Evolutionary conservation across 106 monocot species (phyloP), one percentile per base, ranked within the genome.

Genomic region (Chionographis japonica): DNA sequence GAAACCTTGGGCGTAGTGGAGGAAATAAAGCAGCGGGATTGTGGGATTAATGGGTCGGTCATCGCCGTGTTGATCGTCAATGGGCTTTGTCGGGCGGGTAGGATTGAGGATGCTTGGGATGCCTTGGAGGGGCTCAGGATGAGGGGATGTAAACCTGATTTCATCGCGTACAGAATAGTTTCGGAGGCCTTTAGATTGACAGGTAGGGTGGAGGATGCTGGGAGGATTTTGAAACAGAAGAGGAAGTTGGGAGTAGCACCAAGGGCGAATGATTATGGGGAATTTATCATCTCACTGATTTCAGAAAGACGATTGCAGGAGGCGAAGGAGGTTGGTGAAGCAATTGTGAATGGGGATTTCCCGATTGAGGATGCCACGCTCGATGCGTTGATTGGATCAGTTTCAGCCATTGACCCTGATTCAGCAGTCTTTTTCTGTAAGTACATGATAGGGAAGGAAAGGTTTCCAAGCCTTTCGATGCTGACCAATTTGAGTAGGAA

Each of bases 241-340:
- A 82, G 97, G 65, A 98, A 93, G 83, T 67, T 90, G 2, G 92
- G 97, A 46, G 97, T 98, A 4, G 87, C 92, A 27, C 97, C 92
- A 4, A 81, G 89, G 27, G 71, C 68, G n/a, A 77, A 49, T 12
- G 90, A 98, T 50, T 98, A 98, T 63, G 72, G 65, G 19, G 79
- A 89, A 10, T 89, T 80, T 50, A 70, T 92, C 2, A 74, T 85
- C 69, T 20, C 67, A 8, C 72, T 92, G 72, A 63, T 98, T 61
- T 78, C 78, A 0, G 85, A 87, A 56, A 77, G 73, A 41, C 70
- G 72, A 43, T 50, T 85, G 53, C 13, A 2, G 12, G 82, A 75
- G 35, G 97, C 87, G 6, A 87, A 83, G 67, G 77, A 85, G 8
- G 41, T 92, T 54, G 90, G 76, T 15, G 83, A 92, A 61, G 97